Conservation (phyloP, 495 filamentous ascomycete genomes). For the Thozetella sp. region DNA sequence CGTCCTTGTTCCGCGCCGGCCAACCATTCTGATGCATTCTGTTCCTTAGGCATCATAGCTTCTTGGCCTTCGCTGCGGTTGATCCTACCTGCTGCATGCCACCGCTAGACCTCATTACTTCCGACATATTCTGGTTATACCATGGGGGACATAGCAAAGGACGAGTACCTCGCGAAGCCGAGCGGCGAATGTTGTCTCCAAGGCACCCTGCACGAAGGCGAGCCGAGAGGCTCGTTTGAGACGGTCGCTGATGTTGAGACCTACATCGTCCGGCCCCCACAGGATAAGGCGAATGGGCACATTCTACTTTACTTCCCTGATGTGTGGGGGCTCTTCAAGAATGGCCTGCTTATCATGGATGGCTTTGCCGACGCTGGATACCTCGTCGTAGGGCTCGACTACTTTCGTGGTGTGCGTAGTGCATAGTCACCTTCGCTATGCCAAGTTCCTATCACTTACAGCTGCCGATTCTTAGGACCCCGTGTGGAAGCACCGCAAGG, state of each 20-base stretch:
- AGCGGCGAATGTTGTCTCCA: constrained; percentile 26
- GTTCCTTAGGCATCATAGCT: no score
- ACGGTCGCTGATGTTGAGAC: constrained; percentile 29
- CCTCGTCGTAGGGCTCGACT: constrained; percentile 33
- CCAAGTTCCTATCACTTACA: background rate
- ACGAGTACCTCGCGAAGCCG: constrained; percentile 25
- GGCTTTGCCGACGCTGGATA: constrained; percentile 40
- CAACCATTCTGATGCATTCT: no score
- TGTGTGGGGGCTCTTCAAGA: constrained; percentile 35
- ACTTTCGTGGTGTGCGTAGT: constrained; percentile 33
- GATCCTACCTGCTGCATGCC: no score
- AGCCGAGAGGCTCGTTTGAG: constrained; percentile 22
- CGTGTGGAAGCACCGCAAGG: constrained; percentile 29
- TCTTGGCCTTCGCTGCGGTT: no score
- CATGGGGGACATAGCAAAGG: background rate
- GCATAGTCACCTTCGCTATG: background rate
- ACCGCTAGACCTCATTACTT: no score
- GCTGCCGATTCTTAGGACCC: constrained; percentile 25
- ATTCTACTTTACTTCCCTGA: constrained; percentile 40
- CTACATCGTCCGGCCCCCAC: constrained; percentile 25
- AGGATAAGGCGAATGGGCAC: constrained; percentile 27
- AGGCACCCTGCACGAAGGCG: constrained; percentile 28
- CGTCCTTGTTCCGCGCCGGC: no score
- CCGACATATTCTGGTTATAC: background rate
- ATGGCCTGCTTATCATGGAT: constrained; percentile 36